Evolutionary conservation across 306 rosid genomes (phyloP).

Genomic region (Corylus heterophylla): DNA sequence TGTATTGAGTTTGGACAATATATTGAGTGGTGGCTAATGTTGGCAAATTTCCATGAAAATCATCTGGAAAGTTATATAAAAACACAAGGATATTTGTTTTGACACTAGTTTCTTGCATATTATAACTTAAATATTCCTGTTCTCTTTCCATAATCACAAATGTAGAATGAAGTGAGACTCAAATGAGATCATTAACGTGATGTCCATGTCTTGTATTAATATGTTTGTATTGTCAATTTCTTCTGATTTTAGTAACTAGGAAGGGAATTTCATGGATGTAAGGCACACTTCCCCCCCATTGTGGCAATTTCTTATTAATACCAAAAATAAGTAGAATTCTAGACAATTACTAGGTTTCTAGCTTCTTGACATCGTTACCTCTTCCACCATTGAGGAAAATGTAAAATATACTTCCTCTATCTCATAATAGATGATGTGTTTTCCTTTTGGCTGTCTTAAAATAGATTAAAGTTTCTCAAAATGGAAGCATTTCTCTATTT

Average conservation of each 20-base stretch:
- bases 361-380: not conserved
- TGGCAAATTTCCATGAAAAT: not conserved
- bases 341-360: not conserved
- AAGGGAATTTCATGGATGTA: not conserved
- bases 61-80: not conserved
- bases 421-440: not conserved
- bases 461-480: not conserved
- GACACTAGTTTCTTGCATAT: not conserved
- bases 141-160: slow-evolving; percentile 2
- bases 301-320: not conserved
- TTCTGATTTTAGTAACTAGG: not conserved
- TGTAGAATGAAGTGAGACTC: not conserved
- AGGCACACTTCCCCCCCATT: not conserved
- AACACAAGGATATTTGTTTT: not conserved
- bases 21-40: not conserved
- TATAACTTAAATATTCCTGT: not conserved
- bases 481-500: not conserved
- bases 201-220: not conserved
- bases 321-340: not conserved
- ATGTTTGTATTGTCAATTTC: not conserved
- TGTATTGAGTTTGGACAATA: not conserved
- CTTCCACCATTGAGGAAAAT: not conserved
- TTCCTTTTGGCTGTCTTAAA: not conserved
- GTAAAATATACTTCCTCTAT: not conserved
- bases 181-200: not conserved